phyloP scores from a whole-genome alignment of 2,329 filamentous ascomycete species.

The Pezicula radicicola region DNA sequence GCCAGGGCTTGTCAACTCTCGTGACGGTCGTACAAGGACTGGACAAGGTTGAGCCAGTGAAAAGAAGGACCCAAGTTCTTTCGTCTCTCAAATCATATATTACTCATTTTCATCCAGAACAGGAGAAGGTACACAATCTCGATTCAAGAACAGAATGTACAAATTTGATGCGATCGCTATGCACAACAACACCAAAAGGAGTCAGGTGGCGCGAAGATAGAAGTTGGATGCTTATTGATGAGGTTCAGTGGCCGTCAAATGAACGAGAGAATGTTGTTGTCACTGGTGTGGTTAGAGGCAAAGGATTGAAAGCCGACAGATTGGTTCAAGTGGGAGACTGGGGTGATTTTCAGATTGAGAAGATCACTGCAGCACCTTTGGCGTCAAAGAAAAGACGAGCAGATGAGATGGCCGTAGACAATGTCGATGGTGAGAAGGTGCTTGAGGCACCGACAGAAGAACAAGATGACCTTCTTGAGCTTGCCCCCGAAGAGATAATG shows the following conservation, averaged over 20 bases:
- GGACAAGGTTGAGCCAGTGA: slow-evolving; percentile 73
- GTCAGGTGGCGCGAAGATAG: slow-evolving; percentile 94
- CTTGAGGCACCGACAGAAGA: slow-evolving; percentile 74
- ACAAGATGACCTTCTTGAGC: slow-evolving; percentile 75
- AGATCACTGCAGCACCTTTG: slow-evolving; percentile 76
- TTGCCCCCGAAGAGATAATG: slow-evolving; percentile 81
- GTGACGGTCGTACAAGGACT: slow-evolving; percentile 80
- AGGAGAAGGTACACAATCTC: slow-evolving; percentile 87
- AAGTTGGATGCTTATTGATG: slow-evolving; percentile 91
- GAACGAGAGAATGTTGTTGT: slow-evolving; percentile 65
- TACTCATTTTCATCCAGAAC: slow-evolving; percentile 87
- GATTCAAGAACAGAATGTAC: slow-evolving; percentile 88
- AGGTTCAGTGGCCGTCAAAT: slow-evolving; percentile 66
- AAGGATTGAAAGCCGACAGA: slow-evolving; percentile 83
- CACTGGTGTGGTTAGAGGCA: slow-evolving; percentile 83
- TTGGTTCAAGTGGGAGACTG: slow-evolving; percentile 90
- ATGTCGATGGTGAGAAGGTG: slow-evolving; percentile 48
- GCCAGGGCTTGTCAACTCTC: slow-evolving; percentile 92
- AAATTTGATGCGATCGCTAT: slow-evolving; percentile 86
- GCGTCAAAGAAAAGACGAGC: slow-evolving; percentile 58
- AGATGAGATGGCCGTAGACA: slow-evolving; percentile 67
- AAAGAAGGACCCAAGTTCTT: slow-evolving; percentile 72
- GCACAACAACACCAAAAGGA: slow-evolving; percentile 88
- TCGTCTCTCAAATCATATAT: slow-evolving; percentile 89
- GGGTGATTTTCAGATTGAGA: slow-evolving; percentile 90